These are phyloP conservation scores for Aspergillus sparsus DNA, from an alignment of 495 filamentous ascomycete genomes.

Conservation along the genomic window DNA sequence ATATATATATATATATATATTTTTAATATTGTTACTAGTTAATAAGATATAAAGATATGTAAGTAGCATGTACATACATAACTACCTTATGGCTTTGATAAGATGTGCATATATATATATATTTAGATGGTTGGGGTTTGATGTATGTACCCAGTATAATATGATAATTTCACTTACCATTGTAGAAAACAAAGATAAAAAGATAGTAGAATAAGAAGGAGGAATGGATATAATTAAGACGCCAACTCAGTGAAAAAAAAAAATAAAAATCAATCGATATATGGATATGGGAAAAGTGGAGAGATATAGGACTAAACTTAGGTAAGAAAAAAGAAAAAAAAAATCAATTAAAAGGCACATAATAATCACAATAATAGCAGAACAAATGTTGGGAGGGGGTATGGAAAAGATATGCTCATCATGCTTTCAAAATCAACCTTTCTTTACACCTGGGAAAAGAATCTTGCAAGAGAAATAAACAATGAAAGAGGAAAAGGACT, in stretches of 20 bases:
- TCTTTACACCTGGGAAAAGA: slow-evolving; percentile 22
- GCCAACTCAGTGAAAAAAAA: too few species aligned
- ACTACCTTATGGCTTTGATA: too few species aligned
- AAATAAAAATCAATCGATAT: too few species aligned
- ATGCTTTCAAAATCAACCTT: slow-evolving; percentile 18
- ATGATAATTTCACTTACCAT: background rate
- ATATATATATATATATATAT: too few species aligned
- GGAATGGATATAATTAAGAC: too few species aligned
- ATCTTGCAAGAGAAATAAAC: background rate
- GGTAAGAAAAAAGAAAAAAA: slow-evolving; percentile 2
- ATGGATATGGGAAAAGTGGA: background rate
- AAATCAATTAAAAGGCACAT: slow-evolving; percentile 12
- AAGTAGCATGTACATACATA: too few species aligned
- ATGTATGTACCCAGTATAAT: too few species aligned
- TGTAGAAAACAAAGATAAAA: slow-evolving; percentile 1
- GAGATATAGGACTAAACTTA: background rate
- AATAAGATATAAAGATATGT: too few species aligned
- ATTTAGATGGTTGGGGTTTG: too few species aligned
- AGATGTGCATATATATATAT: too few species aligned
- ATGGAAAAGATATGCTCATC: slow-evolving; percentile 22
- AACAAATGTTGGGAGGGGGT: slow-evolving; percentile 13
- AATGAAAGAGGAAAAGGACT: slow-evolving; percentile 3
- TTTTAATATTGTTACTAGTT: too few species aligned
- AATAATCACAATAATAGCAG: slow-evolving; percentile 12
- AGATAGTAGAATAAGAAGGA: too few species aligned